Evolutionary conservation across 208 protist species (phyloP).

Genomic region (Leptomonas seymouri): DNA sequence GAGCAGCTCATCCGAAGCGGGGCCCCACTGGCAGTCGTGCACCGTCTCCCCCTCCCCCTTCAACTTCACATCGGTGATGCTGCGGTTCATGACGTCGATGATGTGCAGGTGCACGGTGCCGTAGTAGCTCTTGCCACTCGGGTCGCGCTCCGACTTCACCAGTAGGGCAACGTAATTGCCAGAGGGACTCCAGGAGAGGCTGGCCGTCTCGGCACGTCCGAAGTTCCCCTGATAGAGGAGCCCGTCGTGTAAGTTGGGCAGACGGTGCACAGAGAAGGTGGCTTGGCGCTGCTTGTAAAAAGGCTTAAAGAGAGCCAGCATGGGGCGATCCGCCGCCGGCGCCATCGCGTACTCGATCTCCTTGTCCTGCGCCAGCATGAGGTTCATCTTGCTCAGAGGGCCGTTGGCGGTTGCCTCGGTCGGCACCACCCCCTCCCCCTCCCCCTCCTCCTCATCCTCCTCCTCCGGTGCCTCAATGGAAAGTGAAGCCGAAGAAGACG

Average conservation of each 20-base stretch:
- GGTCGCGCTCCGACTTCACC: slow-evolving; percentile 83
- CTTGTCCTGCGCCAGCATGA: slow-evolving; percentile 81
- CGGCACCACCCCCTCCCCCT: neutral
- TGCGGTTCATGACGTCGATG: slow-evolving; percentile 70
- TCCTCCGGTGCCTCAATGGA: slow-evolving; percentile 17
- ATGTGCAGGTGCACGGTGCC: slow-evolving; percentile 78
- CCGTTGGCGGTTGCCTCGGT: slow-evolving; percentile 6
- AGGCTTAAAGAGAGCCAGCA: slow-evolving; percentile 85
- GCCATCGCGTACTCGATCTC: slow-evolving; percentile 72
- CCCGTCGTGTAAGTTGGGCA: slow-evolving; percentile 71
- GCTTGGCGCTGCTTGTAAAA: slow-evolving; percentile 79
- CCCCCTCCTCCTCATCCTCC: slow-evolving; percentile 6
- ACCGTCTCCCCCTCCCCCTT: slow-evolving; percentile 72
- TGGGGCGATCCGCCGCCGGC: slow-evolving; percentile 46
- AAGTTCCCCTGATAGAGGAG: slow-evolving; percentile 69
- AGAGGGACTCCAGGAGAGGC: slow-evolving; percentile 65
- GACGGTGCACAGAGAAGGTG: slow-evolving; percentile 67
- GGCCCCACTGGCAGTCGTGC: slow-evolving; percentile 89
- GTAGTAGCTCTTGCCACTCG: slow-evolving; percentile 91
- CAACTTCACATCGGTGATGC: slow-evolving; percentile 70
- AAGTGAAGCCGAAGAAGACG: slow-evolving; percentile 9
- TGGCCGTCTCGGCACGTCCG: slow-evolving; percentile 70
- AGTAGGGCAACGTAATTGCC: slow-evolving; percentile 73
- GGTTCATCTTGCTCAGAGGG: slow-evolving; percentile 69
- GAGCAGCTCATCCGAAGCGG: slow-evolving; percentile 77